These are phyloP conservation scores for Colletotrichum shisoi DNA, from an alignment of 2,329 filamentous ascomycete species.

Conservation along the genomic window DNA sequence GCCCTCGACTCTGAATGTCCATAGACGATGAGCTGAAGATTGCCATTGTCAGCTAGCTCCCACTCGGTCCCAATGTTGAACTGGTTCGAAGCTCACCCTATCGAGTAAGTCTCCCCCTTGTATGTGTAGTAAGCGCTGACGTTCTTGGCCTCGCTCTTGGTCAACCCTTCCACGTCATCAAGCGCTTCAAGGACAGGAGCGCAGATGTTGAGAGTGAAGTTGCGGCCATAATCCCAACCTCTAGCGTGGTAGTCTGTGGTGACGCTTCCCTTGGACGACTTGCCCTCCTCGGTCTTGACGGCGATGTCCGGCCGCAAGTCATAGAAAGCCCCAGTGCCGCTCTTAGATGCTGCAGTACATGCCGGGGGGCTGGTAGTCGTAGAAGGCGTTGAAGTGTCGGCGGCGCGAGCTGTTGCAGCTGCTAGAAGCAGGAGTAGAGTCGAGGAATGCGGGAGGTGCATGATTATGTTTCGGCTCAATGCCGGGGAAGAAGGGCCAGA, in stretches of 20 bases:
- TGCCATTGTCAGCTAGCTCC: slow-evolving; percentile 3
- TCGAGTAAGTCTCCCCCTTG: slow-evolving; percentile 72
- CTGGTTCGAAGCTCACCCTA: slow-evolving; percentile 66
- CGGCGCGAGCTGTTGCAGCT: slow-evolving; percentile 44
- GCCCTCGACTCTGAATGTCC: slow-evolving; percentile 66
- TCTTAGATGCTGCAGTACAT: slow-evolving; percentile 65
- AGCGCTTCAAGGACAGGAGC: slow-evolving; percentile 74
- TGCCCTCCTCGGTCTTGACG: slow-evolving; percentile 54
- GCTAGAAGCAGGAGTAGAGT: slow-evolving; percentile 50
- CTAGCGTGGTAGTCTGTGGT: slow-evolving; percentile 67
- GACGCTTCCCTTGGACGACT: slow-evolving; percentile 53
- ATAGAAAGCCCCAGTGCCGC: slow-evolving; percentile 65
- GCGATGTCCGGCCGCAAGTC: slow-evolving; percentile 66
- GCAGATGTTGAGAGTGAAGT: slow-evolving; percentile 87
- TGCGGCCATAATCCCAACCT: slow-evolving; percentile 79
- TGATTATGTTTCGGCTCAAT: slow-evolving; percentile 34
- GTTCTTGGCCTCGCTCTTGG: slow-evolving; percentile 70
- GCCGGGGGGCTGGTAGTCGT: slow-evolving; percentile 56
- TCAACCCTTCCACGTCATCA: slow-evolving; percentile 69
- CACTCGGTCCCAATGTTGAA: not conserved
- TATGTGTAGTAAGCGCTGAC: slow-evolving; percentile 79
- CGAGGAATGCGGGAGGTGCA: slow-evolving; percentile 41
- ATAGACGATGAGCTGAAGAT: slow-evolving; percentile 61
- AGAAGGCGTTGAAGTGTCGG: slow-evolving; percentile 45
- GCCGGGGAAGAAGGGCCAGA: not conserved